Evolutionary conservation across 1,139 yeast species (phyloP).

Genomic region (Nakaseomyces kungkrabaensis): DNA sequence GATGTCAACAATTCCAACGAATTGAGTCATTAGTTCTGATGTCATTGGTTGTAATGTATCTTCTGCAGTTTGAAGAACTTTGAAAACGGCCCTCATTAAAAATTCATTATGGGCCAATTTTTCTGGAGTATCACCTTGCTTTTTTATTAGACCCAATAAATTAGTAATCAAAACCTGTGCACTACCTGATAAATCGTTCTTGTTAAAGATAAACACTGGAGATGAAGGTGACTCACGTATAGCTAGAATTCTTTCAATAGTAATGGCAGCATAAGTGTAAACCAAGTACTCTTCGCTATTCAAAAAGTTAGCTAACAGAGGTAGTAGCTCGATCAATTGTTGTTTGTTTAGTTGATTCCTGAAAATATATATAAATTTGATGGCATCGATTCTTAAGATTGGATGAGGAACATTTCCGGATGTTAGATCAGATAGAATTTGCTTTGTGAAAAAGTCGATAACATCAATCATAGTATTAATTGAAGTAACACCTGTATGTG

Average conservation of each 20-base stretch:
- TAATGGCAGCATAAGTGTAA: slow-evolving; percentile 86
- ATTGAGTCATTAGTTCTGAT: slow-evolving; percentile 46
- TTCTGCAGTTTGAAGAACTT: slow-evolving; percentile 69
- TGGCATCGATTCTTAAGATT: slow-evolving; percentile 82
- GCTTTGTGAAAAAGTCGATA: slow-evolving; percentile 69
- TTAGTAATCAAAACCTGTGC: slow-evolving; percentile 48
- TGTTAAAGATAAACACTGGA: slow-evolving; percentile 51
- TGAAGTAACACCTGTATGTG: slow-evolving; percentile 80
- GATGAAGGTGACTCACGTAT: slow-evolving; percentile 50
- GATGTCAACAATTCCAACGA: slow-evolving; percentile 56
- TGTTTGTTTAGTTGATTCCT: slow-evolving; percentile 86
- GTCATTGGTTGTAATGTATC: slow-evolving; percentile 42
- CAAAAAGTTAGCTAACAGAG: slow-evolving; percentile 66
- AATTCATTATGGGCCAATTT: slow-evolving; percentile 93
- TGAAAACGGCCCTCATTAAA: slow-evolving; percentile 78
- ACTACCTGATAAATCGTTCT: slow-evolving; percentile 55
- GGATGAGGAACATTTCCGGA: slow-evolving; percentile 42
- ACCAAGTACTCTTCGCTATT: slow-evolving; percentile 62
- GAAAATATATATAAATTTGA: slow-evolving; percentile 79
- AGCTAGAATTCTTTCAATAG: slow-evolving; percentile 79
- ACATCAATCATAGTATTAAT: slow-evolving; percentile 80
- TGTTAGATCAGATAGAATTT: slow-evolving; percentile 73
- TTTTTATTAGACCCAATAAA: slow-evolving; percentile 56
- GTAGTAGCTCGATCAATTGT: slow-evolving; percentile 70
- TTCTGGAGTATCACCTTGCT: slow-evolving; percentile 61